Evolutionary conservation across 2,329 filamentous ascomycete species (phyloP).

Genomic region (Podosphaera fusca): DNA sequence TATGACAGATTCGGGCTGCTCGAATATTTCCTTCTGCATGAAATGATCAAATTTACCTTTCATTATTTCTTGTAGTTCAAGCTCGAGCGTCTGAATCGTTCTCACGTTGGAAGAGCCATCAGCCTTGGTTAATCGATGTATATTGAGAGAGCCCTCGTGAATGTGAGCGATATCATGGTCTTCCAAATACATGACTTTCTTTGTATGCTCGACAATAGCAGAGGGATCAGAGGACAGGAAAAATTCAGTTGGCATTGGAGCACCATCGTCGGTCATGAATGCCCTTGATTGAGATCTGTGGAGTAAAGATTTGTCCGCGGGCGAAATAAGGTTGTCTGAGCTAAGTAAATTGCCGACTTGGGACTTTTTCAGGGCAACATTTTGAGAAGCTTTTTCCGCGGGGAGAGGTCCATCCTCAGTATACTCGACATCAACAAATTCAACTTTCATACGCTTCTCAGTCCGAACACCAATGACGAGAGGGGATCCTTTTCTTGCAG

Average conservation of each 20-base stretch:
- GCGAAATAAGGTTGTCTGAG: constrained; percentile 50
- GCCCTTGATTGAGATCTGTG: constrained; percentile 96
- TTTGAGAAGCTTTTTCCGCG: constrained; percentile 87
- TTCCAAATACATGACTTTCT: constrained; percentile 99
- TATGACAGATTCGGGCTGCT: constrained; percentile 96
- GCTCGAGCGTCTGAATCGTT: constrained; percentile 93
- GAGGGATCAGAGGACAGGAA: constrained; percentile 98
- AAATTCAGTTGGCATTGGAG: constrained; percentile 95
- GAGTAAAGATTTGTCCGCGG: constrained; percentile 90
- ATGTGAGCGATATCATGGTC: constrained; percentile 99
- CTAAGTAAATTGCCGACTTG: constrained; percentile 41
- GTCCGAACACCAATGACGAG: constrained; percentile 94
- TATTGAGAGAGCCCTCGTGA: constrained; percentile 96
- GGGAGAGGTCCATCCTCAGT: constrained; percentile 62
- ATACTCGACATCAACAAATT: constrained; percentile 98
- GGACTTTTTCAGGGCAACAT: constrained; percentile 84
- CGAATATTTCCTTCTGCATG: constrained; percentile 99
- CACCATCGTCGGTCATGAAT: constrained; percentile 95
- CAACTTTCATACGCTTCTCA: constrained; percentile 98
- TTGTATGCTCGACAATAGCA: constrained; percentile 97
- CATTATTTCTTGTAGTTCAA: constrained; percentile 99
- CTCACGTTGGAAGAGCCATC: constrained; percentile 93
- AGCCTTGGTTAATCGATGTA: constrained; percentile 91
- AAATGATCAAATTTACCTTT: constrained; percentile 99
- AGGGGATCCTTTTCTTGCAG: constrained; percentile 92